Evolutionary conservation across 805 yeast genomes (phyloP).

Genomic region (Tetrapisispora pingtungensis): DNA sequence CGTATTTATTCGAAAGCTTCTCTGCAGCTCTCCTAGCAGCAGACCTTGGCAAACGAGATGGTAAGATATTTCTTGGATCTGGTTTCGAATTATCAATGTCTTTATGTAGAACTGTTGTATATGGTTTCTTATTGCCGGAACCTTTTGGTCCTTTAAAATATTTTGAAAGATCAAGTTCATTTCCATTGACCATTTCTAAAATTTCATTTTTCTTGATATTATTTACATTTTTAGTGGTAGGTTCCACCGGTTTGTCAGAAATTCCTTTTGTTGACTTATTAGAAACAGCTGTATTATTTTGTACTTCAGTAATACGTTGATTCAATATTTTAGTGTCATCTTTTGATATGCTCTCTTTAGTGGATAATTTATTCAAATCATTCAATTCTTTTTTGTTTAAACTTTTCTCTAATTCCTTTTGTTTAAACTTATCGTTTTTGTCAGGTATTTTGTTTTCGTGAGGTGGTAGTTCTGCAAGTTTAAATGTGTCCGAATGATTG

Average conservation of each 20-base stretch:
- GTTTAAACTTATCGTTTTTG: too few species aligned
- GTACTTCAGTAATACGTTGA: too few species aligned
- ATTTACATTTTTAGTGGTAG: not conserved
- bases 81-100: conserved; percentile 26
- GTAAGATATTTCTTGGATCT: conserved; percentile 24
- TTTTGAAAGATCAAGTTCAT: conserved; percentile 13
- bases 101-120: conserved; percentile 20
- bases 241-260: not conserved
- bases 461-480: conserved; percentile 1
- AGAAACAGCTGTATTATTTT: too few species aligned
- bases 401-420: too few species aligned
- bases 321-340: too few species aligned
- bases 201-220: conserved; percentile 18
- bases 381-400: too few species aligned
- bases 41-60: conserved; percentile 19
- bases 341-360: too few species aligned
- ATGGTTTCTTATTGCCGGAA: conserved; percentile 16
- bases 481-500: not conserved
- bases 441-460: not conserved
- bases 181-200: conserved; percentile 18
- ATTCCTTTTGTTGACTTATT: too few species aligned
- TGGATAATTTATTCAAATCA: too few species aligned
- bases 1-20: conserved; percentile 12
- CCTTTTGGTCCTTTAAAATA: conserved; percentile 13
- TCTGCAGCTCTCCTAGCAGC: conserved; percentile 27